These are phyloP conservation scores for Cnidoscolus chayamansa DNA, from an alignment of 441 rosid species.

Conservation along the genomic window DNA sequence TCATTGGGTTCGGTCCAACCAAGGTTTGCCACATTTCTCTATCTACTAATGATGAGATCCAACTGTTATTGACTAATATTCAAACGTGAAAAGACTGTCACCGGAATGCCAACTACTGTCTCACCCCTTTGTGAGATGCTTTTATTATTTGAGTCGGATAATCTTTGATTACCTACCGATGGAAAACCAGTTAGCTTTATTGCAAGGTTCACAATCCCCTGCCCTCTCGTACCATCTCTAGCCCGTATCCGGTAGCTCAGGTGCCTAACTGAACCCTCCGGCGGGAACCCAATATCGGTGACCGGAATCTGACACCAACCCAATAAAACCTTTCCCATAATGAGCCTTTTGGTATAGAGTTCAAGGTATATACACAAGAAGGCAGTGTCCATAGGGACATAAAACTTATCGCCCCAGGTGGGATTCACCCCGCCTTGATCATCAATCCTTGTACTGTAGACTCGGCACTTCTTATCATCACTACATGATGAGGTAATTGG, in stretches of 20 bases:
- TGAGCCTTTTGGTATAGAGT: conserved; percentile 37
- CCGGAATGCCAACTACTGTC: conserved; percentile 48
- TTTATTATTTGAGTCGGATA: not conserved
- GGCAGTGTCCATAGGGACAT: conserved; percentile 32
- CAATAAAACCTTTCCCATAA: conserved; percentile 31
- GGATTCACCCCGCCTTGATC: conserved; percentile 47
- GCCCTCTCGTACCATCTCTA: conserved; percentile 47
- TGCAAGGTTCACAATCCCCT: conserved; percentile 46
- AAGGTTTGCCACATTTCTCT: not conserved
- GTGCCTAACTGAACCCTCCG: conserved; percentile 33
- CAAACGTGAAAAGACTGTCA: not conserved
- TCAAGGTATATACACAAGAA: conserved; percentile 36
- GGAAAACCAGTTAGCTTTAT: conserved; percentile 30
- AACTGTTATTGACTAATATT: conserved; percentile 10
- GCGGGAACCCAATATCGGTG: conserved; percentile 35
- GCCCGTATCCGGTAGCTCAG: conserved; percentile 52
- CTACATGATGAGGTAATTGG: not conserved
- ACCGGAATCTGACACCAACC: conserved; percentile 65
- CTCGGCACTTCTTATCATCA: conserved; percentile 12
- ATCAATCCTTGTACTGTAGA: conserved; percentile 38
- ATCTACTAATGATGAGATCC: not conserved
- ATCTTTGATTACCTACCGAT: not conserved
- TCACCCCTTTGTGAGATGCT: conserved; percentile 18
- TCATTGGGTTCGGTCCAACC: not conserved
- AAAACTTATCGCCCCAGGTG: conserved; percentile 54